Evolutionary conservation across 2,329 filamentous ascomycete species (phyloP).

Genomic region (Alternaria atra): DNA sequence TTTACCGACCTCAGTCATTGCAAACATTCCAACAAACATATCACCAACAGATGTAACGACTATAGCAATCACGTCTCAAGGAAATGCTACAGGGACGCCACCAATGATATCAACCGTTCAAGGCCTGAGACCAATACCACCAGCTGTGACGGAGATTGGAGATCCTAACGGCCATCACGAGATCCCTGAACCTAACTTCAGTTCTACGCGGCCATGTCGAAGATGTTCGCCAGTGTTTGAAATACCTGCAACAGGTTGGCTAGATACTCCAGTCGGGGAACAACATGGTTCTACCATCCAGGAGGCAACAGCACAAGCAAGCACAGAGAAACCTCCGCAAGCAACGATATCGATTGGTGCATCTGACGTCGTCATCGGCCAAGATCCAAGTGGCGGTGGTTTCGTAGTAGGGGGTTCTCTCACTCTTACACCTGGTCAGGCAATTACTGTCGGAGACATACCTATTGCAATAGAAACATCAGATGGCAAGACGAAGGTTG

Average conservation of each 20-base stretch:
- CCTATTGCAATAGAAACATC: slow-evolving; percentile 39
- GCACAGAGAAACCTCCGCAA: slow-evolving; percentile 11
- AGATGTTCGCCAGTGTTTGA: slow-evolving; percentile 42
- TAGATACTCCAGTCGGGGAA: slow-evolving; percentile 31
- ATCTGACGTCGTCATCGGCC: slow-evolving; percentile 28
- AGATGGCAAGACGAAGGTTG: slow-evolving; percentile 28
- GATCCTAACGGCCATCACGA: slow-evolving; percentile 45
- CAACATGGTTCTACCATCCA: slow-evolving; percentile 19
- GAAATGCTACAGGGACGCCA: slow-evolving; percentile 9
- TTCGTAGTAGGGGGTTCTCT: slow-evolving; percentile 33
- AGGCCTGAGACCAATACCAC: slow-evolving; percentile 35
- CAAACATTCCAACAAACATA: slow-evolving; percentile 13
- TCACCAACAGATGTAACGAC: slow-evolving; percentile 7
- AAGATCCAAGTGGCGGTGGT: slow-evolving; percentile 20
- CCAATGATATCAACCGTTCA: slow-evolving; percentile 36
- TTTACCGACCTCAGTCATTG: slow-evolving; percentile 7
- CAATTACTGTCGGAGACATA: slow-evolving; percentile 33
- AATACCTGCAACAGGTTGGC: slow-evolving; percentile 37
- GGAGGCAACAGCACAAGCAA: not conserved
- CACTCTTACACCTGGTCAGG: slow-evolving; percentile 30
- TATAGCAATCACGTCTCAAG: slow-evolving; percentile 2
- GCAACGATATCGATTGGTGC: slow-evolving; percentile 27
- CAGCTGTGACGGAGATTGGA: slow-evolving; percentile 31
- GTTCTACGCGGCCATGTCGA: slow-evolving; percentile 34
- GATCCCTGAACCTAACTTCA: slow-evolving; percentile 42